These are phyloP conservation scores for Fusarium sp. DNA, from an alignment of 2,329 filamentous ascomycete species.

Conservation along the genomic window DNA sequence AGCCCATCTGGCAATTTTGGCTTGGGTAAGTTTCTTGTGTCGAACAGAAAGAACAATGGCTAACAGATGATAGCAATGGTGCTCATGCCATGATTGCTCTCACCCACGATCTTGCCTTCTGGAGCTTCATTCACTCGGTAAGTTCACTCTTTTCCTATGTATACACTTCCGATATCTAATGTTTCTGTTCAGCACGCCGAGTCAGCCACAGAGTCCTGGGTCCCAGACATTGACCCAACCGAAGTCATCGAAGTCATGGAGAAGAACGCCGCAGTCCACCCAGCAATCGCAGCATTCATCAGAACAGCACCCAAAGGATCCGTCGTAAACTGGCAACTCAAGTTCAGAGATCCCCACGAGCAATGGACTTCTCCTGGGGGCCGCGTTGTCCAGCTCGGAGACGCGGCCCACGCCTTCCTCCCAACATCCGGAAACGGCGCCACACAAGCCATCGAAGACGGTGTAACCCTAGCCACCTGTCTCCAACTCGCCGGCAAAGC, in stretches of 20 bases:
- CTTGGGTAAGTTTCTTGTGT: background rate
- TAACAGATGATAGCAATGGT: slow-evolving; percentile 10
- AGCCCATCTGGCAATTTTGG: slow-evolving; percentile 33
- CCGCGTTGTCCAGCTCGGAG: slow-evolving; percentile 27
- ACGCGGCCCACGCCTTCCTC: slow-evolving; percentile 27
- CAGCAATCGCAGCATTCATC: slow-evolving; percentile 25
- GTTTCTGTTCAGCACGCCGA: background rate
- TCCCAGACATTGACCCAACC: slow-evolving; percentile 24
- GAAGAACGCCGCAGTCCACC: slow-evolving; percentile 29
- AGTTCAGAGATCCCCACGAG: slow-evolving; percentile 32
- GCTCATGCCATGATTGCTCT: slow-evolving; percentile 30
- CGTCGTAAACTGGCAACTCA: slow-evolving; percentile 34
- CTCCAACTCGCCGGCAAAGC: slow-evolving; percentile 12
- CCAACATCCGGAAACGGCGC: slow-evolving; percentile 33
- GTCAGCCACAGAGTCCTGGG: slow-evolving; percentile 30
- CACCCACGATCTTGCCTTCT: slow-evolving; percentile 25
- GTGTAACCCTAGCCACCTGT: slow-evolving; percentile 27
- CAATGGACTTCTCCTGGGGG: slow-evolving; percentile 34
- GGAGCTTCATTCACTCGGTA: slow-evolving; percentile 35
- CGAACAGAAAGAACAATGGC: fast-evolving
- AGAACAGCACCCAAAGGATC: slow-evolving; percentile 31
- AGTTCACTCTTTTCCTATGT: fast-evolving
- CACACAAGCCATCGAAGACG: slow-evolving; percentile 29
- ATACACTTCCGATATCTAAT: fast-evolving
- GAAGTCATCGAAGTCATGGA: slow-evolving; percentile 30